Conservation (phyloP, 345 rosid genomes). For the Pistacia vera region DNA sequence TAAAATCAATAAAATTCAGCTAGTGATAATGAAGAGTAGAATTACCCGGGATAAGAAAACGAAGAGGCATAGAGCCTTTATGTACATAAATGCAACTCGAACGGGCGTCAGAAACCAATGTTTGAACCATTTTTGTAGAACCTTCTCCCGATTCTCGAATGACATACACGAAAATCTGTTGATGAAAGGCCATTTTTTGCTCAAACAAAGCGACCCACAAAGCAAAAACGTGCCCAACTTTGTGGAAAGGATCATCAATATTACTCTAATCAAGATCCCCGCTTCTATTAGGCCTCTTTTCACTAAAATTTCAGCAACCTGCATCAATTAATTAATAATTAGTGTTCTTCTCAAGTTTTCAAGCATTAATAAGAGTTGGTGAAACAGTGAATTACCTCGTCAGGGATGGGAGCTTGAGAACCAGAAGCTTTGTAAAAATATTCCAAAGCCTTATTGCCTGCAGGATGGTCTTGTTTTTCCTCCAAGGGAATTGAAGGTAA, state of each 20-base stretch:
- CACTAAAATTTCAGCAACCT: conserved; percentile 44
- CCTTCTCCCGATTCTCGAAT: conserved; percentile 59
- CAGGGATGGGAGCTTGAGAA: conserved; percentile 36
- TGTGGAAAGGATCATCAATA: conserved; percentile 52
- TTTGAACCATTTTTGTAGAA: conserved; percentile 53
- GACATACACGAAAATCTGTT: conserved; percentile 47
- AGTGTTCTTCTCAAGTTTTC: background rate
- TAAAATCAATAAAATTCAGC: background rate
- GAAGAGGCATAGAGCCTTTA: conserved; percentile 50
- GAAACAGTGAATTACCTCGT: conserved; percentile 32
- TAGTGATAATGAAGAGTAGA: background rate
- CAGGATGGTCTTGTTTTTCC: conserved; percentile 16
- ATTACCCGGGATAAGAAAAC: conserved; percentile 63
- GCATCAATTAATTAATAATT: background rate
- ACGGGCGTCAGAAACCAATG: conserved; percentile 47
- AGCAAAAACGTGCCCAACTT: conserved; percentile 72
- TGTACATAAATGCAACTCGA: conserved; percentile 45
- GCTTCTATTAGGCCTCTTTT: conserved; percentile 35
- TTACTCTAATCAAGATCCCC: conserved; percentile 39
- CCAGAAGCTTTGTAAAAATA: conserved; percentile 55
- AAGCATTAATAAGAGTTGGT: background rate
- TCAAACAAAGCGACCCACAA: conserved; percentile 60
- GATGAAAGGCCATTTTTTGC: conserved; percentile 49
- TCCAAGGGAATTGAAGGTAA: conserved; percentile 24
- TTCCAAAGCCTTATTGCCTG: conserved; percentile 23